Evolutionary conservation across 1,284 basidiomycete species (phyloP).

Genomic region (Volvariella volvacea): DNA sequence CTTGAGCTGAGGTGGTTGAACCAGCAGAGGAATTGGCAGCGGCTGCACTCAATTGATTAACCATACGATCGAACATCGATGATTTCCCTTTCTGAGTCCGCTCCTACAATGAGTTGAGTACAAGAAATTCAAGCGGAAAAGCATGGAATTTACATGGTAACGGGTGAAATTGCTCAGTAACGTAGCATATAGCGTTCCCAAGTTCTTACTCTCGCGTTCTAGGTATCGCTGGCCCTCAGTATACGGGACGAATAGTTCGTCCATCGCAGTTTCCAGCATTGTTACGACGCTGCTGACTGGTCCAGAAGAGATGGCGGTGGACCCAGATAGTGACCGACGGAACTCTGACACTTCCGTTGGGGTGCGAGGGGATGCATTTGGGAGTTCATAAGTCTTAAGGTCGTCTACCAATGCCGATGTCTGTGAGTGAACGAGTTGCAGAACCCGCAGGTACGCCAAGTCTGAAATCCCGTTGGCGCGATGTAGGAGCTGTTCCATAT

Average conservation of each 20-base stretch:
- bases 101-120: slow-evolving; percentile 38
- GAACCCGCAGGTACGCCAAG: slow-evolving; percentile 85
- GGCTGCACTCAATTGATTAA: slow-evolving; percentile 82
- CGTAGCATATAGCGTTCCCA: slow-evolving; percentile 78
- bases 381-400: slow-evolving; percentile 87
- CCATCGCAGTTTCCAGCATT: slow-evolving; percentile 93
- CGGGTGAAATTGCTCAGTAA: slow-evolving; percentile 76
- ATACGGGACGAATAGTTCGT: slow-evolving; percentile 94
- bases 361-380: slow-evolving; percentile 55
- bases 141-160: slow-evolving; percentile 69
- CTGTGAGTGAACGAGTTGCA: slow-evolving; percentile 84
- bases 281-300: slow-evolving; percentile 60
- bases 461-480: slow-evolving; percentile 73
- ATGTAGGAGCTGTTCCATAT: slow-evolving; percentile 82
- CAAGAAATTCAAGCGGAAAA: slow-evolving; percentile 5
- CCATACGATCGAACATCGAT: slow-evolving; percentile 87
- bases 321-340: slow-evolving; percentile 42
- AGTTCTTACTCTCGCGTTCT: slow-evolving; percentile 85
- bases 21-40: slow-evolving; percentile 57
- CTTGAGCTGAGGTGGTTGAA: slow-evolving; percentile 65
- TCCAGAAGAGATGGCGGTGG: slow-evolving; percentile 33
- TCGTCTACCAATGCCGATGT: slow-evolving; percentile 84
- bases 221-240: slow-evolving; percentile 89
- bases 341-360: slow-evolving; percentile 57
- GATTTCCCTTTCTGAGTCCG: slow-evolving; percentile 77